Evolutionary conservation across 441 rosid species (phyloP), one percentile per base, ranked within the genome.

Genomic region (Erodium moschatum): DNA sequence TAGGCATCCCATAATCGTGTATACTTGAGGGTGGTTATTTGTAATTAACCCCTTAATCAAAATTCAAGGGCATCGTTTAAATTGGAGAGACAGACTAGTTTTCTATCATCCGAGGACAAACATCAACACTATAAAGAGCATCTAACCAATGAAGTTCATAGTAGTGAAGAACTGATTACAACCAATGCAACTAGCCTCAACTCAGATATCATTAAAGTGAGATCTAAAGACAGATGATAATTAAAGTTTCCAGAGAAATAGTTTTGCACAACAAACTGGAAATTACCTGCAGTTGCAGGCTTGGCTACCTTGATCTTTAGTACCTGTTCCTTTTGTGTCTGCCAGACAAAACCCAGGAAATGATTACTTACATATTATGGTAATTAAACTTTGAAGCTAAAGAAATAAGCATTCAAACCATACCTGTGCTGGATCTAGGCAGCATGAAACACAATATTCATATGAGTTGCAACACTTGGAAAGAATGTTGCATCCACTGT

Each of bases 381-480:
- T 18, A 33, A 64, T 65, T 31, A 42, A 70, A 48, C 2, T 40
- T 56, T 9, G 31, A 29, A 50, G 58, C 24, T 54, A 33, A 60
- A 18, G 0, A 63, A 70, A 67, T 21, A 54, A 73, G 60, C 11
- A 54, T 65, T 65, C 2, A 62, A 68, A 73, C 54, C 72, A 71
- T 89, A 92, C 97, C 85, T 78, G 79, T 72, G 85, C 74, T 56
- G 97, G 97, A 75, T 85, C 77, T 67, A 85, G 81, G 76, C 98
- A 89, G 85, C 98, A 94, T 21, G 98, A 87, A 76, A 94, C 97
- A 64, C 97, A 93, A 79, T 70, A 89, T 50, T 91, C 98, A 77
- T 93, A 91, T 66, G 97, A 86, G 77, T 79, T 85, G 74, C 98
- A 94, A 70, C 97, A 94, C 75, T 84, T 87, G 19, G 96, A 85